Evolutionary conservation across 2,329 filamentous ascomycete genomes (phyloP), one percentile per base, ranked within the genome.

Genomic region (Zasmidium cellare): DNA sequence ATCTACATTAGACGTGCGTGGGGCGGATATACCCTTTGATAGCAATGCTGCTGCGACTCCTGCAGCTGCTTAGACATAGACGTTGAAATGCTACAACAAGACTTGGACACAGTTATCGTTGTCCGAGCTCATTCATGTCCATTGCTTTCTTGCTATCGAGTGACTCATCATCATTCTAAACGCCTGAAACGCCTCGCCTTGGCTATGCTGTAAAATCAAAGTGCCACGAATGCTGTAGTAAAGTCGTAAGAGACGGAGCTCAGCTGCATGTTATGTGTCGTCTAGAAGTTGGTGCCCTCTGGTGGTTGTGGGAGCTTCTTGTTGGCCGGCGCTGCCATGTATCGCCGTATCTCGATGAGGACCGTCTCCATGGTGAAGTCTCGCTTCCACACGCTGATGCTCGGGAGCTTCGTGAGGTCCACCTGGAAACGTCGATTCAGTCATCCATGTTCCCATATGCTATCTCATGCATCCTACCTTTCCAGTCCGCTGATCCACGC

Each of bases 331-430:
- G 92, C 85, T 25, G 93, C 93, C 94, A 99, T 97, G 75, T 90
- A 96, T 76, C 92, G 96, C 65, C 80, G 64, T 59, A 96, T 81
- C 74, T 96, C 92, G 63, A 94, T 91, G 65, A 96, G 79, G 55
- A 96, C 87, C 1, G 91, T 96, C 80, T 97, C 93, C 90, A 96
- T 96, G 31, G 92, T 96, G 72, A 92, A 94, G 48, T 96, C 89
- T 59, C 91, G 84, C 80, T 90, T 94, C 94, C 94, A 99, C 75
- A 90, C 87, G 55, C 87, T 85, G 46, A 99, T 83, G 69, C 92
- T 96, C 16, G 89, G 89, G 31, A 99, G 82, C 72, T 92, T 91
- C 59, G 83, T 82, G 18, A 90, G 87, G 72, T 97, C 92, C 67
- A 97, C 91, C 81, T 91, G 71, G 31, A 55, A 18, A 22, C 35